phyloP scores from a whole-genome alignment of 768 basidiomycete genomes.

The Agaricus sinodeliciosus region DNA sequence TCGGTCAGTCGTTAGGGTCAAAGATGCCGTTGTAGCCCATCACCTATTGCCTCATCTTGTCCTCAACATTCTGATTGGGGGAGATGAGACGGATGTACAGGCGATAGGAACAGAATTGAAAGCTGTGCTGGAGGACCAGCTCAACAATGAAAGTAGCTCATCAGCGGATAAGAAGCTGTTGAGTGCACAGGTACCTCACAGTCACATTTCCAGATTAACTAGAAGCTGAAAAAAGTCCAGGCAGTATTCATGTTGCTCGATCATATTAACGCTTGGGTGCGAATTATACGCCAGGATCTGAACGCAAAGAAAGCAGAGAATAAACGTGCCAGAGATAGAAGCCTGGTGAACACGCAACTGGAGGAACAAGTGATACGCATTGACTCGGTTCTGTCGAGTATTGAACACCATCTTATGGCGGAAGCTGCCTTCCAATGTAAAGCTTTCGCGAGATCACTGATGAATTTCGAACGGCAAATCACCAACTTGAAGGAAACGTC shows the following conservation, averaged over 20 bases:
- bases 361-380: slow-evolving; percentile 63
- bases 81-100: slow-evolving; percentile 50
- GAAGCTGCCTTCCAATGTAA: slow-evolving; percentile 92
- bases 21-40: slow-evolving; percentile 92
- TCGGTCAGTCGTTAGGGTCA: slow-evolving; percentile 69
- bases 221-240: slow-evolving; percentile 31
- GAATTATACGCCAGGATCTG: slow-evolving; percentile 63
- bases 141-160: slow-evolving; percentile 50
- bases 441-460: slow-evolving; percentile 87
- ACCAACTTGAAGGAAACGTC: slow-evolving; percentile 37
- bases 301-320: slow-evolving; percentile 39
- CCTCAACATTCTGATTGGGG: slow-evolving; percentile 77
- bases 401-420: slow-evolving; percentile 85
- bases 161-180: slow-evolving; percentile 76
- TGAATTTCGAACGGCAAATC: slow-evolving; percentile 90
- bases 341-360: slow-evolving; percentile 26
- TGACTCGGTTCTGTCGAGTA: slow-evolving; percentile 76
- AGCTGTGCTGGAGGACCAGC: slow-evolving; percentile 82
- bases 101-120: slow-evolving; percentile 72
- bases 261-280: slow-evolving; percentile 88
- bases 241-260: slow-evolving; percentile 93
- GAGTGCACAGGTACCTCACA: slow-evolving; percentile 77
- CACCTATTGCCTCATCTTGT: slow-evolving; percentile 90
- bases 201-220: background rate
- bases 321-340: slow-evolving; percentile 38